Evolutionary conservation across 2,329 filamentous ascomycete genomes (phyloP).

Genomic region (Cryphonectria carpinicola): DNA sequence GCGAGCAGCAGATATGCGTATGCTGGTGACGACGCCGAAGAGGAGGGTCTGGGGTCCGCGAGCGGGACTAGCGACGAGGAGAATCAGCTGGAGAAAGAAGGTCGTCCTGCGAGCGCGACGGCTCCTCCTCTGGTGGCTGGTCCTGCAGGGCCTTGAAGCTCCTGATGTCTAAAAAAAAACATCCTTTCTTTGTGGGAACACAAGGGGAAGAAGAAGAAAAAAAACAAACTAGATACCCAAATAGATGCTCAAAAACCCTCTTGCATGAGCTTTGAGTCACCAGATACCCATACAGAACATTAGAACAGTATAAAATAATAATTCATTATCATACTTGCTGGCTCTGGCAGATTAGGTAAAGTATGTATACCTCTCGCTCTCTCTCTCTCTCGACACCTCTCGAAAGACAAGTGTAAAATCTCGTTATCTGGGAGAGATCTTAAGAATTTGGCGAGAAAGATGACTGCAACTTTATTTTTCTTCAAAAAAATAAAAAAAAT

Average conservation of each 20-base stretch:
- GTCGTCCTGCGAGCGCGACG: neutral
- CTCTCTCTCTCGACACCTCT: too few species aligned
- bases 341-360: neutral
- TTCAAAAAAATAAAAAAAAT: too few species aligned
- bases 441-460: too few species aligned
- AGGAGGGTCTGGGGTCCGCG: conserved; percentile 14
- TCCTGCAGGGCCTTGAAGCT: neutral
- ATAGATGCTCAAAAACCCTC: neutral
- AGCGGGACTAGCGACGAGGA: neutral
- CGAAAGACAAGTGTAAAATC: neutral
- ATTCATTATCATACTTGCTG: neutral
- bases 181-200: neutral
- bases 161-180: neutral
- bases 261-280: neutral
- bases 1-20: conserved; percentile 75
- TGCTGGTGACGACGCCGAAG: conserved; percentile 55
- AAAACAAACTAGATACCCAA: neutral
- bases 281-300: neutral
- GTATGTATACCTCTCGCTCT: neutral
- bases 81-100: conserved; percentile 1
- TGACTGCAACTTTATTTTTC: too few species aligned
- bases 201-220: neutral
- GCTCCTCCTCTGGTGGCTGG: neutral
- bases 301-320: neutral
- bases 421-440: neutral